These are phyloP conservation scores for Davidsoniella eucalypti DNA, from an alignment of 2,329 filamentous ascomycete genomes.

Conservation along the genomic window DNA sequence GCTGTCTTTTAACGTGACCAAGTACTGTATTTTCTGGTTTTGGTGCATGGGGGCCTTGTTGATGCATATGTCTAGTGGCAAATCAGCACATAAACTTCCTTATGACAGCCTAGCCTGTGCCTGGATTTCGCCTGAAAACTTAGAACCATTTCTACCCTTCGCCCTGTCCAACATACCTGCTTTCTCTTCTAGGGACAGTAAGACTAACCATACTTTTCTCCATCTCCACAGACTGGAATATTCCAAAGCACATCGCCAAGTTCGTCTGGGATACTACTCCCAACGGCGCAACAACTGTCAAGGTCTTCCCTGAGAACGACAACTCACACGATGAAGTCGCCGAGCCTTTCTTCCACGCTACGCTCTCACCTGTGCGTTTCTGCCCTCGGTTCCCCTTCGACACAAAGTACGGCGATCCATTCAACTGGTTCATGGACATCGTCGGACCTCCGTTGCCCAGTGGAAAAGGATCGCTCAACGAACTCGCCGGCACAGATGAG, in stretches of 20 bases:
- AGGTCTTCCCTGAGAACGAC: constrained; percentile 30
- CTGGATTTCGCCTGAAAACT: too few relatives aligned
- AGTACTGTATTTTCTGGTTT: too few relatives aligned
- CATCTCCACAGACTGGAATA: constrained; percentile 37
- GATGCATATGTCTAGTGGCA: too few relatives aligned
- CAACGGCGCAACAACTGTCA: constrained; percentile 23
- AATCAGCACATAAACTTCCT: too few relatives aligned
- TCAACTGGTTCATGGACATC: constrained; percentile 27
- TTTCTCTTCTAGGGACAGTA: too few relatives aligned
- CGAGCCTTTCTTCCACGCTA: constrained; percentile 30
- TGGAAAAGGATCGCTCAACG: constrained; percentile 23
- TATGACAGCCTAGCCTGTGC: too few relatives aligned
- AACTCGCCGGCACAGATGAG: constrained; percentile 29
- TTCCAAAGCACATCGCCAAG: constrained; percentile 36
- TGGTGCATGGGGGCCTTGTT: too few relatives aligned
- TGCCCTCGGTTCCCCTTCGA: constrained; percentile 29
- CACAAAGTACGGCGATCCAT: constrained; percentile 21
- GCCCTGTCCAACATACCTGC: too few relatives aligned
- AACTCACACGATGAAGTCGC: neutral
- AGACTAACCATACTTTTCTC: too few relatives aligned
- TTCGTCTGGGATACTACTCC: constrained; percentile 28
- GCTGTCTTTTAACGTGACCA: too few relatives aligned
- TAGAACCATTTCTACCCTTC: too few relatives aligned
- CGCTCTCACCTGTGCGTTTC: constrained; percentile 26
- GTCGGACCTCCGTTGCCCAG: constrained; percentile 33